Base-by-base conservation (phyloP, 176 grass and related monocot genomes). In the Carex kokanica region DNA sequence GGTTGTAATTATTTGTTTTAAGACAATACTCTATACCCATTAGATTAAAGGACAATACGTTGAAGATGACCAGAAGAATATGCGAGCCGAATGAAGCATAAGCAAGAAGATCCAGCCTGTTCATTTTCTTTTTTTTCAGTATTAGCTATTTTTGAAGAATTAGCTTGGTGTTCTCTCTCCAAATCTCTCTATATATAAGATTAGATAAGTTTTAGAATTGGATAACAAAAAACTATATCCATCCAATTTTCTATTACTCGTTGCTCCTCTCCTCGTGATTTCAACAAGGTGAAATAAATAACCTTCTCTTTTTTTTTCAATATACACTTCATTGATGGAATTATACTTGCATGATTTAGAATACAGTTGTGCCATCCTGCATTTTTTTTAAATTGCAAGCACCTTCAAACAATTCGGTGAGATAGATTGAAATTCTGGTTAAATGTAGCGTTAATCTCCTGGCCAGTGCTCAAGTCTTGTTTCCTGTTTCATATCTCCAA, bases 121-220 rank as follows among this genome's bases (percentile, higher is more conserved):
- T 59, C 20, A 40, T 81, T 81, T 62, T 47, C 58, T 43, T 18
- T 15, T 63, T 81, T 81, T 64, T 62, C 38, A 6, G 27, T 5
- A 43, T 81, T 81, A 81, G 29, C 59, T 81, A 61, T 63, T 81
- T 81, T 64, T 64, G 58, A 45, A 63, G 34, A 23, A 64, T 45
- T 12, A 6, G 34, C 9, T 41, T 41, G 54, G 31, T 63, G 1
- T 61, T 63, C 47, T 63, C 38, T 63, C 78, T 47, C 60, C 18
- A 15, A 21, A 81, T 64, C 78, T 47, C 56, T 63, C 55, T 40
- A 7, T 81, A 81, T 63, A 63, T 81, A 64, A 63, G 20, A 56
- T 14, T 13, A 43, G 55, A 54, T 29, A 63, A 81, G 32, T 41
- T 81, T 80, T 40, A 63, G 18, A 63, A 60, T 81, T 47, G 32